phyloP scores from a whole-genome alignment of 208 protist species.

The Trichomonas tenax region DNA sequence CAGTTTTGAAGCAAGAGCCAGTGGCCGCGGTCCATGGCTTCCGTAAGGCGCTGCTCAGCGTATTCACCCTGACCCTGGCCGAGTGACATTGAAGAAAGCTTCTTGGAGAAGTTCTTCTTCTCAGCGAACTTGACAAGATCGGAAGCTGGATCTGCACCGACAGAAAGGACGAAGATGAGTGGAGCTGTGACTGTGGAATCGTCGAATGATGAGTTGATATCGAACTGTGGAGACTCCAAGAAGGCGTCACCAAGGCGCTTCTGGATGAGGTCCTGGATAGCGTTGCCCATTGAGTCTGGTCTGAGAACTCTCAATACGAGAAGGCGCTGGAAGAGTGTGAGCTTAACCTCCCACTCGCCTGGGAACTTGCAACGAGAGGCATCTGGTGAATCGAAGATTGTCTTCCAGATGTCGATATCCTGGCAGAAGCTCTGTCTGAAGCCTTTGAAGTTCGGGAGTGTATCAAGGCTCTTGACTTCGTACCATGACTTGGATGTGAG shows the following conservation, averaged over 20 bases:
- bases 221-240: conserved; percentile 81
- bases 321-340: conserved; percentile 75
- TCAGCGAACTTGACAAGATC: conserved; percentile 85
- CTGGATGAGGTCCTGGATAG: conserved; percentile 74
- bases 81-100: conserved; percentile 79
- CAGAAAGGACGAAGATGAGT: conserved; percentile 90
- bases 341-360: conserved; percentile 53
- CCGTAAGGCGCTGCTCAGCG: conserved; percentile 57
- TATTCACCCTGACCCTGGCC: conserved; percentile 89
- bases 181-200: conserved; percentile 68
- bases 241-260: conserved; percentile 69
- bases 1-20: conserved; percentile 86
- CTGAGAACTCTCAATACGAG: conserved; percentile 77
- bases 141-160: conserved; percentile 83
- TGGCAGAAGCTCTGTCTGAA: conserved; percentile 53
- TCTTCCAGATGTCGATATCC: conserved; percentile 53
- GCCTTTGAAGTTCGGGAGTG: conserved; percentile 64
- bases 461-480: conserved; percentile 62
- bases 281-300: conserved; percentile 84
- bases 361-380: conserved; percentile 62
- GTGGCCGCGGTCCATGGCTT: conserved; percentile 70
- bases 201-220: conserved; percentile 74
- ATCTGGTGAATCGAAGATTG: conserved; percentile 65
- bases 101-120: conserved; percentile 75
- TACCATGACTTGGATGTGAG: conserved; percentile 73